Evolutionary conservation across 1,139 yeast genomes (phyloP).

Genomic region (Candida sp.): DNA sequence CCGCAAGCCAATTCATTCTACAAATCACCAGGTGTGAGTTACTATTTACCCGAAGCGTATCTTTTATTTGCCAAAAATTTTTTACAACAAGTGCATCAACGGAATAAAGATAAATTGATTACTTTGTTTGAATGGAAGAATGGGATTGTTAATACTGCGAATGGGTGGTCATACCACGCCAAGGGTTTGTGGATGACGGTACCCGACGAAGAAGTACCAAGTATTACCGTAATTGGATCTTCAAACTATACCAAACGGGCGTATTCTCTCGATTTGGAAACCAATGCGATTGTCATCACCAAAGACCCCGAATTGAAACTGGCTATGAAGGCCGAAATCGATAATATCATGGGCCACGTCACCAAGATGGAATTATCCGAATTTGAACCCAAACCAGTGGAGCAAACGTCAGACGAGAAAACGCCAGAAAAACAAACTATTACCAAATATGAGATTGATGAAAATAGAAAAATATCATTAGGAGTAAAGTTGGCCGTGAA

Average conservation of each 20-base stretch:
- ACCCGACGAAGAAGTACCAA: conserved; percentile 57
- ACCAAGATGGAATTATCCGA: conserved; percentile 51
- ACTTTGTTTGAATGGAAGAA: conserved; percentile 79
- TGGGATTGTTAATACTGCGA: conserved; percentile 76
- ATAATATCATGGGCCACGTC: conserved; percentile 55
- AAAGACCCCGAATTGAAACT: conserved; percentile 56
- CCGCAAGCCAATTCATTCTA: conserved; percentile 94
- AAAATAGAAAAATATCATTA: conserved; percentile 55
- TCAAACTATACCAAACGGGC: conserved; percentile 93
- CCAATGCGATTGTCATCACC: conserved; percentile 79
- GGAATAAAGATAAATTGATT: conserved; percentile 47
- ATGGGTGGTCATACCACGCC: conserved; percentile 99
- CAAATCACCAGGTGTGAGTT: conserved; percentile 78
- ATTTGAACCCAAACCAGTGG: conserved; percentile 41
- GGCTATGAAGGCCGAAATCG: conserved; percentile 61
- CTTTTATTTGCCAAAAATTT: conserved; percentile 72
- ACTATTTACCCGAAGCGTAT: conserved; percentile 85
- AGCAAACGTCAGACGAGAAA: neutral
- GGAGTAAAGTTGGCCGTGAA: conserved; percentile 66
- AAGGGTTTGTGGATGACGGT: conserved; percentile 88
- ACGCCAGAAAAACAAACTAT: conserved; percentile 8
- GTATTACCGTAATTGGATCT: conserved; percentile 82
- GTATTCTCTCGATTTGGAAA: conserved; percentile 82
- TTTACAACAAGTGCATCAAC: conserved; percentile 47
- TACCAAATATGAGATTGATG: conserved; percentile 35